phyloP scores from a whole-genome alignment of 768 basidiomycete genomes.

The Boletus coccyginus region DNA sequence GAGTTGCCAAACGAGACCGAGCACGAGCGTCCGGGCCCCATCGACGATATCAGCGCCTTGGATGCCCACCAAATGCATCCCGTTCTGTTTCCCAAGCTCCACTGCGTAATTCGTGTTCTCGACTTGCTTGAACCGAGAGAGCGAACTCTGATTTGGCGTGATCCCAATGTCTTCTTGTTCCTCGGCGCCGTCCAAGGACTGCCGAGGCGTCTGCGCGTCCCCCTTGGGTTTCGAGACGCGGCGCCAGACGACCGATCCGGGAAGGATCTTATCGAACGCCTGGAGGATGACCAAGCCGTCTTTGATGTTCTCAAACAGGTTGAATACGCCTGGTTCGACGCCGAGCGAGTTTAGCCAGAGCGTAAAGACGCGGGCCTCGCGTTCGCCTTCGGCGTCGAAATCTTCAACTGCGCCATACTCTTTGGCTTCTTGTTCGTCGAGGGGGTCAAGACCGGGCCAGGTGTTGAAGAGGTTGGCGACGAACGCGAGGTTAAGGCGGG shows the following conservation, averaged over 20 bases:
- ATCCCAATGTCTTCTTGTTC: constrained; percentile 81
- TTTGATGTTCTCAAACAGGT: constrained; percentile 93
- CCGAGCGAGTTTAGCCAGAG: constrained; percentile 98
- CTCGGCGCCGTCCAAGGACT: constrained; percentile 39
- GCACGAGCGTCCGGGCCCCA: constrained; percentile 85
- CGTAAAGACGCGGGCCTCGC: constrained; percentile 96
- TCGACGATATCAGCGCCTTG: constrained; percentile 98
- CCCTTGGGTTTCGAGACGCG: constrained; percentile 91
- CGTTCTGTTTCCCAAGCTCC: constrained; percentile 88
- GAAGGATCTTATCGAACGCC: constrained; percentile 94
- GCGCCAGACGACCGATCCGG: constrained; percentile 92
- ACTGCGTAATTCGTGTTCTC: constrained; percentile 98
- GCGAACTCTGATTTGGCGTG: constrained; percentile 75
- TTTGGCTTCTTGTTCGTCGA: constrained; percentile 92
- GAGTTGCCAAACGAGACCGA: constrained; percentile 97
- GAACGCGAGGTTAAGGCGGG: constrained; percentile 95
- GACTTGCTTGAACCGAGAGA: constrained; percentile 95
- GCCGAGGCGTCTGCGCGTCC: constrained; percentile 40
- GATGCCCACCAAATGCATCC: constrained; percentile 95
- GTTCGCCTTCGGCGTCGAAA: constrained; percentile 98
- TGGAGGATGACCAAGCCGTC: constrained; percentile 91
- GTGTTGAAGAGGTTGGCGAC: constrained; percentile 99
- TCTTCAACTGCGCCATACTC: constrained; percentile 89
- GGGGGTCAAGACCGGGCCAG: constrained; percentile 88
- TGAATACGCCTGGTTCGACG: constrained; percentile 95